Percentiles rank a stretch among this genome's conserved stretches.
Conservation (phyloP, 163 green algal species). For the Volvox carteri region DNA sequence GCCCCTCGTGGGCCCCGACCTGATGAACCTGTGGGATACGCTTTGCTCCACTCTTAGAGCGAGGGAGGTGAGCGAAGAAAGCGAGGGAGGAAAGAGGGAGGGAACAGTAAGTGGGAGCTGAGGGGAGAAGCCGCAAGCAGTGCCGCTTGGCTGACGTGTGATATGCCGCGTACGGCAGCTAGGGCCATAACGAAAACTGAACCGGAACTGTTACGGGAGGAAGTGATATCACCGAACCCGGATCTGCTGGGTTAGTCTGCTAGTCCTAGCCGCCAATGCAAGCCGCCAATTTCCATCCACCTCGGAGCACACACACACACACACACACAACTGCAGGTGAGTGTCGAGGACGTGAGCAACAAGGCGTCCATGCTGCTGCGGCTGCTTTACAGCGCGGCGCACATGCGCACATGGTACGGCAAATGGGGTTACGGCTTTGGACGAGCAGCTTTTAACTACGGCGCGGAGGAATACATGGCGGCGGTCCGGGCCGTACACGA, state of each 20-base stretch:
- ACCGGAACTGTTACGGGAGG: no score
- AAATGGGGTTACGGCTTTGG: conserved; percentile 95
- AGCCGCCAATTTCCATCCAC: no score
- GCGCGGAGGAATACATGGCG: conserved; percentile 70
- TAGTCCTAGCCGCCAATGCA: no score
- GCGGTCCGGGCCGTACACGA: conserved; percentile 68
- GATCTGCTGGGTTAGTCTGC: no score
- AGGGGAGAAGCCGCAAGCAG: not conserved
- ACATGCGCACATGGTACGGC: conserved; percentile 94
- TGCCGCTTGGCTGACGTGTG: no score
- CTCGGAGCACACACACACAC: no score
- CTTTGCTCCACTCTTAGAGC: conserved; percentile 88
- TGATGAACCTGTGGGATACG: conserved; percentile 95
- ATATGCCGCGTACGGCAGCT: no score
- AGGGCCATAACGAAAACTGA: no score
- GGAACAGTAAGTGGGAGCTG: not conserved
- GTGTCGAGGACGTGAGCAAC: conserved; percentile 96
- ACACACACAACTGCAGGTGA: conserved; percentile 76
- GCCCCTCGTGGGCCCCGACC: conserved; percentile 77
- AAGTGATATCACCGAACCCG: no score
- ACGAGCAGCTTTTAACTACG: conserved; percentile 88
- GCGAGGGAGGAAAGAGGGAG: not conserved
- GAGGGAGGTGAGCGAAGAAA: conserved; percentile 54
- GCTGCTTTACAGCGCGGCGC: conserved; percentile 86
- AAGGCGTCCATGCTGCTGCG: conserved; percentile 94